Evolutionary conservation across 331 rosid species (phyloP).

Genomic region (Quercus phellos): DNA sequence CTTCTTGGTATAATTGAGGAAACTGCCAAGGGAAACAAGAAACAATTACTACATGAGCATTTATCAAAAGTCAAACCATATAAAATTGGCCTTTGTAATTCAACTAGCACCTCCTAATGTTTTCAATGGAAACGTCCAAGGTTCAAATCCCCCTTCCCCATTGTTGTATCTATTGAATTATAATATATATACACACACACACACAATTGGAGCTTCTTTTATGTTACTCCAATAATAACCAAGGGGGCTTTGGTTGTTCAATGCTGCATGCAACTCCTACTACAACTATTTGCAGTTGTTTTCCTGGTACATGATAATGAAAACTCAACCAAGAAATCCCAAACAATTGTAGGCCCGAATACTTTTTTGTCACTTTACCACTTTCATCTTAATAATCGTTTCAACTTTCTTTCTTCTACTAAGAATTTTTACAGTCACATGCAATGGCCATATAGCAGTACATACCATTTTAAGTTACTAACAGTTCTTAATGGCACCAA

Average conservation of each 20-base stretch:
- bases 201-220: background rate
- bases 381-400: background rate
- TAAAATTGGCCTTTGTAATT: background rate
- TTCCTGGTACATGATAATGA: background rate
- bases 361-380: background rate
- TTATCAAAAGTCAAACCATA: background rate
- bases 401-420: background rate
- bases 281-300: background rate
- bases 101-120: too few relatives aligned
- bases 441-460: background rate
- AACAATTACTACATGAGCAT: constrained; percentile 8
- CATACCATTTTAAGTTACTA: background rate
- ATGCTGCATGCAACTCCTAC: background rate
- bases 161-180: too few relatives aligned
- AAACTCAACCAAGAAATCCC: too few relatives aligned
- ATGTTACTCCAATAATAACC: background rate
- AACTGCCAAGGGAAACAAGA: constrained; percentile 52
- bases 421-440: background rate
- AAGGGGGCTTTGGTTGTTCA: background rate
- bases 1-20: constrained; percentile 91
- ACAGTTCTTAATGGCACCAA: background rate
- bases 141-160: too few relatives aligned
- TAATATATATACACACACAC: too few relatives aligned
- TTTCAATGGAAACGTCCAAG: too few relatives aligned
- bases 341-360: too few relatives aligned